Base-by-base conservation (phyloP, 1,284 basidiomycete genomes). In the Cystobasidium slooffiae region DNA sequence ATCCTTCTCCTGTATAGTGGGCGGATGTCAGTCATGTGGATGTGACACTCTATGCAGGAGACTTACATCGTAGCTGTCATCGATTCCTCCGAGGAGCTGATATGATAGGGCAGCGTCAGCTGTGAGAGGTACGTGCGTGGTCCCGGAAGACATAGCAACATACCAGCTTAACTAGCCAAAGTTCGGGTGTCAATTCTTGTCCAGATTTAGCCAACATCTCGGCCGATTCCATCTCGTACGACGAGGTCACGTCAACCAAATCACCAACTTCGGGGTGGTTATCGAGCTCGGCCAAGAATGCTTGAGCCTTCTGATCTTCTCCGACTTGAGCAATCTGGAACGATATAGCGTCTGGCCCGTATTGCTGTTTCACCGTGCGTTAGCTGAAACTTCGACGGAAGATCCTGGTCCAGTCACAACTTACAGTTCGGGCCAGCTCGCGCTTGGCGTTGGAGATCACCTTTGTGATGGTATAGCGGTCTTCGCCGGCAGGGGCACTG, bases 221-320 rank as follows among this genome's bases (percentile, higher is more conserved):
- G 53, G 70, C 75, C 8, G 75, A 73, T 49, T 76, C 76, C 14
- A 72, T n/a, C 49, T 77, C 68, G 44, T 65, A 75, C 31, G 63
- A 65, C 1, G 68, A 72, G 18, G 74, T 75, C 53, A 43, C 55
- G 31, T 75, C 73, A 22, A 68, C 46, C 5, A 75, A 41, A 1
- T 37, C 68, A 31, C 74, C 74, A 37, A 85, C 80, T 37, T 79
- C 68, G 8, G 83, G 84, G 78, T 85, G 81, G 76, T 80, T 81
- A 75, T 85, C 84, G 43, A 84, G 78, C 69, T 83, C 82, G 43
- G 80, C 83, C 20, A 85, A 80, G 83, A 84, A 85, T 7, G 78
- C 78, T 68, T 81, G 81, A 1, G 83, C 83, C 75, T 83, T 83
- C 76, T 79, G 51, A 55, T 69, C 66, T 18, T 49, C 22, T 8